Conservation (phyloP, 768 basidiomycete genomes). For the Boletus bicolor region DNA sequence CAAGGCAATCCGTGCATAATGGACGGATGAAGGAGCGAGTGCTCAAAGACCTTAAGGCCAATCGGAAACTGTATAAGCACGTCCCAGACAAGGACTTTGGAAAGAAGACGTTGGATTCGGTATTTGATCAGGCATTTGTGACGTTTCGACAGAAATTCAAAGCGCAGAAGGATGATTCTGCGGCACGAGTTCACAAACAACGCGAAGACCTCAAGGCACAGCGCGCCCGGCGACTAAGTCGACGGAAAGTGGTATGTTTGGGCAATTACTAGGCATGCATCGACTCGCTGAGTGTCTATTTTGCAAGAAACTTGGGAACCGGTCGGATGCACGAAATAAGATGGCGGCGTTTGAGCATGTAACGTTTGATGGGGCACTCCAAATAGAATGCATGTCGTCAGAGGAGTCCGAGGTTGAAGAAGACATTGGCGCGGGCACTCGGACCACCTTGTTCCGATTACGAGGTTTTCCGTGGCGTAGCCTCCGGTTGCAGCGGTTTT, state of each 20-base stretch:
- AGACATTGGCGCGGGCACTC: conserved; percentile 25
- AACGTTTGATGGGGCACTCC: conserved; percentile 67
- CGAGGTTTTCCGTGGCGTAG: conserved; percentile 71
- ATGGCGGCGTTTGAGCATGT: conserved; percentile 54
- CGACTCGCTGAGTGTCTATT: neutral
- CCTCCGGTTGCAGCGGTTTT: conserved; percentile 57
- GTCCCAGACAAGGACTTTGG: conserved; percentile 65
- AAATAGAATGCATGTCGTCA: conserved; percentile 76
- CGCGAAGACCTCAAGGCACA: conserved; percentile 62
- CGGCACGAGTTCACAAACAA: conserved; percentile 43
- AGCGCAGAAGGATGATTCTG: conserved; percentile 49
- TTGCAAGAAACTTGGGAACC: conserved; percentile 63
- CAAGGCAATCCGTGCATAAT: conserved; percentile 73
- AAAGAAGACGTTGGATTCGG: conserved; percentile 55
- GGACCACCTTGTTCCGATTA: conserved; percentile 44
- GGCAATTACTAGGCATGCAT: no score
- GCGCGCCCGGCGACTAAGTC: conserved; percentile 54
- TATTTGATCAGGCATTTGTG: conserved; percentile 69
- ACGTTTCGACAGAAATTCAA: conserved; percentile 68
- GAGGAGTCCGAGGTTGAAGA: conserved; percentile 68
- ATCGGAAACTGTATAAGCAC: conserved; percentile 55
- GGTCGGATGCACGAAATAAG: conserved; percentile 56
- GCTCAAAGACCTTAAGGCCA: conserved; percentile 55
- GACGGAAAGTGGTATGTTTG: conserved; percentile 59
- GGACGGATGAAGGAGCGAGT: conserved; percentile 65